Evolutionary conservation across 2,329 filamentous ascomycete genomes (phyloP), one percentile per base, ranked within the genome.

Genomic region (Aspergillus brasiliensis): DNA sequence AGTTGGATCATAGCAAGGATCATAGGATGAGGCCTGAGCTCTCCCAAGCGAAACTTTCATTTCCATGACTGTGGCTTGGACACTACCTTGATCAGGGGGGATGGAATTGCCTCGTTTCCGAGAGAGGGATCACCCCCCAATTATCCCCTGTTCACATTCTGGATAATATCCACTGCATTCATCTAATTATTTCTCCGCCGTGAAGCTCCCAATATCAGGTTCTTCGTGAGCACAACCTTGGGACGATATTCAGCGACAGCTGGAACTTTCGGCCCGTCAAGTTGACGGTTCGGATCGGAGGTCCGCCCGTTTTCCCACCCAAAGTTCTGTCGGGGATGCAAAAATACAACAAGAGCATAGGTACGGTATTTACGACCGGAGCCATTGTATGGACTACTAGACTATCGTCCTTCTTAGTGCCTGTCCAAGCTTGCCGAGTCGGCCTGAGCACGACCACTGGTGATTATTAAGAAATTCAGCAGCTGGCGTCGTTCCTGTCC

Each of bases 21-120:
- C 38, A 28, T 46, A 49, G 54, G 38, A 55, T 61, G 62, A 57
- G 62, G 62, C 62, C 62, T 65, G 62, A 65, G 62, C 62, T 60
- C 52, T 27, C 42, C 34, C 46, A 46, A 51, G 46, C 55, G 37
- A 49, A 49, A 49, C 46, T 46, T 57, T 57, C 47, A 51, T 27
- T 48, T 57, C 17, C 38, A 28, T 46, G 17, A 23, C 27, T 55
- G 52, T 55, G 52, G 52, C 52, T 55, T 46, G 27, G 38, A 34
- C 38, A 25, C 38, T 46, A 23, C 42, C 52, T 40, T 44, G 40
- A 55, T 55, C 23, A 44, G n/a, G 37, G 42, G 51, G 25, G 17
- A 13, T n/a, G 28, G 19, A 52, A 25, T n/a, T 27, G 15, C 46
- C 17, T 23, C 21, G 23, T 49, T 27, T 17, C 21, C 19, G 40